A percentile compares a stretch with the other conserved stretches of the same genome.
Evolutionary conservation across 805 yeast genomes (phyloP).

Genomic region (Candida vaughaniae): DNA sequence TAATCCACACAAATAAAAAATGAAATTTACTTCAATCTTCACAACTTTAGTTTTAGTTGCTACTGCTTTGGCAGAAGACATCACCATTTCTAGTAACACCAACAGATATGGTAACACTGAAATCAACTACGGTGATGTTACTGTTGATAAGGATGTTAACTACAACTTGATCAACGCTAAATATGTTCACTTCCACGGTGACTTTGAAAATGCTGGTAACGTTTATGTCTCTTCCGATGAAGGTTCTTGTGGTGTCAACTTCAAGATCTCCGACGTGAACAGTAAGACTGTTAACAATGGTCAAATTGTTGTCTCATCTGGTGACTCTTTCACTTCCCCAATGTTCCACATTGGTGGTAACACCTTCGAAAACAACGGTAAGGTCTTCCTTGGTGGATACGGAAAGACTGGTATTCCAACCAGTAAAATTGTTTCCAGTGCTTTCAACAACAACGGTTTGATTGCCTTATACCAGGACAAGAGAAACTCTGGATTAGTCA

Average conservation of each 20-base stretch:
- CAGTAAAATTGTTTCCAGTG: conserved; percentile 9
- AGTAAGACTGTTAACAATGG: conserved; percentile 19
- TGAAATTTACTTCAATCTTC: conserved; percentile 10
- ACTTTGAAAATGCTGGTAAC: conserved; percentile 19
- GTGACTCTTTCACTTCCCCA: conserved; percentile 17
- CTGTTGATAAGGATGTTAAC: conserved; percentile 19
- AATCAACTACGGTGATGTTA: conserved; percentile 9
- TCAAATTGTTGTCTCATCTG: conserved; percentile 20
- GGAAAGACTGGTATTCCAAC: conserved; percentile 18
- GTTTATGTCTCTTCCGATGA: conserved; percentile 20
- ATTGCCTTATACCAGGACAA: conserved; percentile 19
- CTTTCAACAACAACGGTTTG: conserved; percentile 19
- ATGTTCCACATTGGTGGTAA: conserved; percentile 17
- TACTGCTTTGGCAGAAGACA: conserved; percentile 7
- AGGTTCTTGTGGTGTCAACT: conserved; percentile 13
- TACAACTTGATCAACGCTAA: conserved; percentile 23
- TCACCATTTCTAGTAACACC: conserved; percentile 4
- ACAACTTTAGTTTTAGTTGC: conserved; percentile 13
- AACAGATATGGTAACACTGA: conserved; percentile 5
- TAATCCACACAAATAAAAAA: background rate
- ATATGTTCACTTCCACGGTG: conserved; percentile 19
- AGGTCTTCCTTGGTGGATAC: conserved; percentile 19
- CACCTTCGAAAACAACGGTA: conserved; percentile 23
- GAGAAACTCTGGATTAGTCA: conserved; percentile 18
- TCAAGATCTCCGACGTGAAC: conserved; percentile 11